These are phyloP conservation scores for Rugosomyces carneus DNA, from an alignment of 1,284 basidiomycete species.

Conservation along the genomic window DNA sequence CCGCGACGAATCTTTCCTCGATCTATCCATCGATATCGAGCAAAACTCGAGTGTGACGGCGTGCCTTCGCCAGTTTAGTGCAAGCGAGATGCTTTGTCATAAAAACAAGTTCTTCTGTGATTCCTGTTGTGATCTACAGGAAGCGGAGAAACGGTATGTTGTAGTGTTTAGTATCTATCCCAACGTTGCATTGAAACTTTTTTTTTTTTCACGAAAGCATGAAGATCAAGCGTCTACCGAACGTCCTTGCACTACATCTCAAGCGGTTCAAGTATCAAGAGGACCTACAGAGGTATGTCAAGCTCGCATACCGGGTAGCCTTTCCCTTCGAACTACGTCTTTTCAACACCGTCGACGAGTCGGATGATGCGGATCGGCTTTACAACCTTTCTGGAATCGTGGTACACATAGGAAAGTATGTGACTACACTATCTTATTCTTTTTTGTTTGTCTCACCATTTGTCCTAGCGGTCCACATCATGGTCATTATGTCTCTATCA, in stretches of 20 bases:
- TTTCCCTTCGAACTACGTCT: constrained; percentile 92
- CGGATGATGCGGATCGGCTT: constrained; percentile 80
- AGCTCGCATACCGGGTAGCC: constrained; percentile 92
- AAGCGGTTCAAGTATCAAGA: constrained; percentile 99
- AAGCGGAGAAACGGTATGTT: constrained; percentile 90
- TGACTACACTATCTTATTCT: constrained; percentile 18
- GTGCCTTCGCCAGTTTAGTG: constrained; percentile 93
- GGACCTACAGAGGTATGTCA: constrained; percentile 82
- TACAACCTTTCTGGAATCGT: constrained; percentile 96
- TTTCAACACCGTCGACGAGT: constrained; percentile 96
- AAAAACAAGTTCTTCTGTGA: constrained; percentile 99
- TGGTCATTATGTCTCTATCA: constrained; percentile 95
- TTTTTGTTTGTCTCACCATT: not conserved
- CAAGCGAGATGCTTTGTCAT: constrained; percentile 96
- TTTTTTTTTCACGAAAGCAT: no score
- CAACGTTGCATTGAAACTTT: constrained; percentile 7
- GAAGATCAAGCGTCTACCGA: constrained; percentile 96
- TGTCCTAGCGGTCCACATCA: constrained; percentile 82
- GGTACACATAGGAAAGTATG: constrained; percentile 94
- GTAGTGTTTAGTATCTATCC: not conserved
- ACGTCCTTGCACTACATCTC: constrained; percentile 90
- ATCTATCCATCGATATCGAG: constrained; percentile 97
- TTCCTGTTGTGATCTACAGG: constrained; percentile 91
- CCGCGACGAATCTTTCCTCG: constrained; percentile 93
- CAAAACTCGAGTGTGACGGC: constrained; percentile 95